These are phyloP conservation scores for Ramichloridium luteum DNA, from an alignment of 2,329 filamentous ascomycete genomes.

Conservation along the genomic window DNA sequence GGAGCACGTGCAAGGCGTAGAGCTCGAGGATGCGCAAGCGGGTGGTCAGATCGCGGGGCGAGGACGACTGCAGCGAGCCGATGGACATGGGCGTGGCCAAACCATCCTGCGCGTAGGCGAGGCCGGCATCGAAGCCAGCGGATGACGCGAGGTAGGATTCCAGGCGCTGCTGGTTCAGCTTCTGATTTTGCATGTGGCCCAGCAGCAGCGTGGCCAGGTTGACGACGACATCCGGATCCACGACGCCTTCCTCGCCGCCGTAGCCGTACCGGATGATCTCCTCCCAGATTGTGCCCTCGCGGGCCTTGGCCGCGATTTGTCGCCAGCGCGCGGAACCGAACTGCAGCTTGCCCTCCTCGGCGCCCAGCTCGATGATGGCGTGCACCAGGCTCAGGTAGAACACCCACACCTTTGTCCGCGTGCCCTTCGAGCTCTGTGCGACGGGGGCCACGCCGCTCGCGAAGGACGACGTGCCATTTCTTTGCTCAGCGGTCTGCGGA, in stretches of 20 bases:
- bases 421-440: constrained; percentile 65
- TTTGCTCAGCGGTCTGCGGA: constrained; percentile 2
- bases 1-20: constrained; percentile 89
- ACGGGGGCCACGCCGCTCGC: constrained; percentile 48
- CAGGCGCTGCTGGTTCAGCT: constrained; percentile 71
- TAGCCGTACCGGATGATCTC: constrained; percentile 82
- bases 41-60: constrained; percentile 35
- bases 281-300: constrained; percentile 89
- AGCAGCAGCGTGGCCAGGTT: constrained; percentile 83
- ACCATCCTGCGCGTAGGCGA: constrained; percentile 55
- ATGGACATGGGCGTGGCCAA: constrained; percentile 43
- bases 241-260: constrained; percentile 73
- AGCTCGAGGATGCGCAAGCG: constrained; percentile 87
- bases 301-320: constrained; percentile 65
- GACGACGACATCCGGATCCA: constrained; percentile 89
- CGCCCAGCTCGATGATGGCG: constrained; percentile 74
- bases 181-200: constrained; percentile 76
- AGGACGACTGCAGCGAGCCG: constrained; percentile 16
- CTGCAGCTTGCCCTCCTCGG: constrained; percentile 77
- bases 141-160: constrained; percentile 73
- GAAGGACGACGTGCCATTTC: not conserved
- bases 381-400: constrained; percentile 90
- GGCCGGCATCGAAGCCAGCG: constrained; percentile 38
- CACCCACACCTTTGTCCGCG: constrained; percentile 92
- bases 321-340: constrained; percentile 84